Evolutionary conservation across 129 eudicot genomes (phyloP).

Genomic region (Oenanthe sinensis): DNA sequence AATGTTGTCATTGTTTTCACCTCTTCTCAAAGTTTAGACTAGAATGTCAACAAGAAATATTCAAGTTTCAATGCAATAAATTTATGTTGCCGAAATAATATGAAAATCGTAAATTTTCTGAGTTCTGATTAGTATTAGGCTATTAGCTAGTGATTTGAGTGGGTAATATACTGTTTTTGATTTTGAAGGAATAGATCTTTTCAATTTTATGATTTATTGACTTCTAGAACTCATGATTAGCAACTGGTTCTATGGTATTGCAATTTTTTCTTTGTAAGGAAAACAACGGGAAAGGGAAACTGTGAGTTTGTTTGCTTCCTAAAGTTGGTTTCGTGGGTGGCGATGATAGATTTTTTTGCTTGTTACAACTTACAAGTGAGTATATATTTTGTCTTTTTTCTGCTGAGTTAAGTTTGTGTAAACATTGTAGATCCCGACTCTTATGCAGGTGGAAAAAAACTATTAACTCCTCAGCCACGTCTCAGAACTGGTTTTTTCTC

Average conservation of each 20-base stretch:
- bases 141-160: background rate
- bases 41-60: no score
- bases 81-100: background rate
- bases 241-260: background rate
- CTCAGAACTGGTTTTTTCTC: conserved; percentile 97
- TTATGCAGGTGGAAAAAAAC: conserved; percentile 62
- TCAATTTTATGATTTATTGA: background rate
- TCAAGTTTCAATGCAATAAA: background rate
- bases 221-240: background rate
- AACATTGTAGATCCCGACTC: background rate
- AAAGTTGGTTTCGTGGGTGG: background rate
- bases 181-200: background rate
- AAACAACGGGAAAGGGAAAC: background rate
- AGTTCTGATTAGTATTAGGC: no score
- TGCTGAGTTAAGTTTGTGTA: background rate
- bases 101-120: background rate
- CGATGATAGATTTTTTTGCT: background rate
- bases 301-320: background rate
- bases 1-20: background rate
- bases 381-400: background rate
- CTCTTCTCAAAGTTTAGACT: background rate
- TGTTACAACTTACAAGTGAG: background rate
- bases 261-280: background rate
- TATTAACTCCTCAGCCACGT: conserved; percentile 95
- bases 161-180: background rate